Evolutionary conservation across 768 basidiomycete species (phyloP).

Genomic region (Tephrocybe sp.): DNA sequence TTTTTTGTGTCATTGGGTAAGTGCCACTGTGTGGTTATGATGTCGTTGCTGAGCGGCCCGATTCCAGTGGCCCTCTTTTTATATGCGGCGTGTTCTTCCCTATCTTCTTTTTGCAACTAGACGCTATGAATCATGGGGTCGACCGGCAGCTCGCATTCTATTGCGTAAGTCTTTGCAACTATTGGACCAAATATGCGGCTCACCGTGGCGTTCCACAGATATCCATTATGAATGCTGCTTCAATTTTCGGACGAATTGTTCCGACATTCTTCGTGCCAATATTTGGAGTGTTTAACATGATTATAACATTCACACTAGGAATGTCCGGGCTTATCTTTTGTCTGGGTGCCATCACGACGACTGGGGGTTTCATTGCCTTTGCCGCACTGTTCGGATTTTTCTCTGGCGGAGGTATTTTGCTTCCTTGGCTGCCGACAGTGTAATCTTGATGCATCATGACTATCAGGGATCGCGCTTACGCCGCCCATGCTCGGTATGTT

Average conservation of each 20-base stretch:
- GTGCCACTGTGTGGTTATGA: too few species aligned
- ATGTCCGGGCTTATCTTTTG: constrained; percentile 39
- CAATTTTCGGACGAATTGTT: constrained; percentile 50
- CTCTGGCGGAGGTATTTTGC: constrained; percentile 43
- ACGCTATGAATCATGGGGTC: constrained; percentile 43
- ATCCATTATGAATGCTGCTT: constrained; percentile 53
- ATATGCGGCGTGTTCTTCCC: constrained; percentile 43
- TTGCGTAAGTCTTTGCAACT: constrained; percentile 31
- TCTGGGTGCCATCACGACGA: constrained; percentile 37
- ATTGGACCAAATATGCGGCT: background rate
- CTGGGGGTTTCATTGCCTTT: constrained; percentile 35
- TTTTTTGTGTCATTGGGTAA: constrained; percentile 19
- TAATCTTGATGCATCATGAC: background rate
- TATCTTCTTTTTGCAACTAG: constrained; percentile 51
- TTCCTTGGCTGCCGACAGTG: too few species aligned
- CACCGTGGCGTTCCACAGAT: constrained; percentile 30
- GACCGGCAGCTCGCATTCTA: constrained; percentile 47
- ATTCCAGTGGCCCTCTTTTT: constrained; percentile 26
- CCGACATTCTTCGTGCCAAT: constrained; percentile 44
- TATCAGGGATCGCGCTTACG: constrained; percentile 18
- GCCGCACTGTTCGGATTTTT: constrained; percentile 47
- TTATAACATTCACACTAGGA: constrained; percentile 31
- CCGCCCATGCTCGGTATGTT: constrained; percentile 28
- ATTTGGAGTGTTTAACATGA: constrained; percentile 44
- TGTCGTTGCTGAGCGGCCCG: too few species aligned